These are phyloP conservation scores for Pseudogymnoascus sp. DNA, from an alignment of 2,329 filamentous ascomycete species.

Conservation along the genomic window DNA sequence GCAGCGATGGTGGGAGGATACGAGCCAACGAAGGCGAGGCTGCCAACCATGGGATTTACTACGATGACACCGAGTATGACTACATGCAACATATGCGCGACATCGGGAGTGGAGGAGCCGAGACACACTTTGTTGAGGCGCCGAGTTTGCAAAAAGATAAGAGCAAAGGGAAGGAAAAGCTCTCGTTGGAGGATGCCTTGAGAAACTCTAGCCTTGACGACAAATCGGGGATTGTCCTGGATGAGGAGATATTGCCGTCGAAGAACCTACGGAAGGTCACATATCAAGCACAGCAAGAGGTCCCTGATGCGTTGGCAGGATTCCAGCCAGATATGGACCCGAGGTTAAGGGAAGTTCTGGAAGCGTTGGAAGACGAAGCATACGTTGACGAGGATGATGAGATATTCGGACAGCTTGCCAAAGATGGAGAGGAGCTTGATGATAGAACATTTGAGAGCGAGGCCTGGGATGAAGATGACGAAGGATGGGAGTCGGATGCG, in stretches of 20 bases:
- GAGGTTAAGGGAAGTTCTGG: constrained; percentile 77
- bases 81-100: constrained; percentile 99
- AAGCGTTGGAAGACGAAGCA: constrained; percentile 90
- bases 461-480: constrained; percentile 56
- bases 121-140: constrained; percentile 77
- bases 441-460: constrained; percentile 69
- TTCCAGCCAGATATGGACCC: constrained; percentile 99
- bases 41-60: constrained; percentile 88
- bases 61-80: constrained; percentile 90
- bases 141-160: constrained; percentile 51
- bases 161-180: constrained; percentile 65
- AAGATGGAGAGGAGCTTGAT: constrained; percentile 65
- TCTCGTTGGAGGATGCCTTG: constrained; percentile 75
- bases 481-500: constrained; percentile 90
- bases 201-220: constrained; percentile 50
- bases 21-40: constrained; percentile 93
- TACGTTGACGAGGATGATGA: constrained; percentile 80
- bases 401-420: constrained; percentile 68
- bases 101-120: constrained; percentile 59
- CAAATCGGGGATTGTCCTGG: constrained; percentile 50
- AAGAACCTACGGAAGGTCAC: constrained; percentile 68
- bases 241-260: constrained; percentile 67
- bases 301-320: constrained; percentile 83
- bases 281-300: constrained; percentile 87
- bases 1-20: constrained; percentile 52